Evolutionary conservation across 2,329 filamentous ascomycete species (phyloP).

Genomic region (Colletotrichum ledebouriae): DNA sequence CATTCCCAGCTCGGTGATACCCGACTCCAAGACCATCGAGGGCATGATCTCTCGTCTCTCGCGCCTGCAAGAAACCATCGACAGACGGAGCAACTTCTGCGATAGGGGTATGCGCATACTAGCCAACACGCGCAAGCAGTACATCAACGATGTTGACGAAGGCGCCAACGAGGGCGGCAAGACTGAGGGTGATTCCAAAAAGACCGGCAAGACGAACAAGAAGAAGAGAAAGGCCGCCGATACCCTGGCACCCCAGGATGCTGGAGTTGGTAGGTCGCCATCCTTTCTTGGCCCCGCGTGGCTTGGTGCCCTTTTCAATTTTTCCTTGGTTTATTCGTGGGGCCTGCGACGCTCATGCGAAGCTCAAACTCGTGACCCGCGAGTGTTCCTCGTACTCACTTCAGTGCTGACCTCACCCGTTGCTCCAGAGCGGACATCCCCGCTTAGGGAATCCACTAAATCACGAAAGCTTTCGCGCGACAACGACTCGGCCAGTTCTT

Average conservation of each 20-base stretch:
- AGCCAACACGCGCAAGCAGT: conserved; percentile 73
- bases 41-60: conserved; percentile 74
- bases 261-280: conserved; percentile 48
- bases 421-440: conserved; percentile 65
- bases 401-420: conserved; percentile 36
- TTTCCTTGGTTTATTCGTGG: conserved; percentile 30
- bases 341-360: conserved; percentile 22
- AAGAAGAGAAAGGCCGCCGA: conserved; percentile 84
- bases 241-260: conserved; percentile 68
- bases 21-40: conserved; percentile 74
- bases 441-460: conserved; percentile 64
- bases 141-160: conserved; percentile 64
- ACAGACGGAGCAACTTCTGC: conserved; percentile 75
- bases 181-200: conserved; percentile 60
- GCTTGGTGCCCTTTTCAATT: conserved; percentile 21
- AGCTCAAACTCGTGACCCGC: conserved; percentile 29
- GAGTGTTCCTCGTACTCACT: conserved; percentile 29
- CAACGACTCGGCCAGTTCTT: conserved; percentile 70
- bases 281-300: conserved; percentile 26
- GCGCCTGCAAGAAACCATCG: conserved; percentile 74
- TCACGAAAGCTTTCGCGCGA: conserved; percentile 64
- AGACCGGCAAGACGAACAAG: conserved; percentile 66
- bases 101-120: conserved; percentile 81
- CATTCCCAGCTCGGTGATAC: conserved; percentile 69
- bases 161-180: conserved; percentile 62